Base-by-base conservation (phyloP, 306 rosid species). In the Vigna unguiculata region DNA sequence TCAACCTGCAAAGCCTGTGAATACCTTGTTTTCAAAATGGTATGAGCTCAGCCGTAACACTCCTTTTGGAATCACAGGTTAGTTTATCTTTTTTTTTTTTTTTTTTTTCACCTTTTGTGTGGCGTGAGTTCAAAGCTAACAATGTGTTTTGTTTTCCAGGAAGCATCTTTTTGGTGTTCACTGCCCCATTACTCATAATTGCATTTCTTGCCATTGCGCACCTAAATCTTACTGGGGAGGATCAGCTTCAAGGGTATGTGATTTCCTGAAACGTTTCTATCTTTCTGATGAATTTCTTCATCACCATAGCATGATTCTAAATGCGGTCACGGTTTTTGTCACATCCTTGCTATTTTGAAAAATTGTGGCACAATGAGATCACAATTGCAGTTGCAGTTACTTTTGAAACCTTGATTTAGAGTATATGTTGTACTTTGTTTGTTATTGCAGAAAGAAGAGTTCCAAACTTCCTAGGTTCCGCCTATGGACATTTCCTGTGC, bases 401-500 rank as follows among this genome's bases (percentile, higher is more conserved):
- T 54, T 14, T 57, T 57, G 17, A 55, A 22, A 22, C 32, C 36
- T 68, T 21, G 11, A 3, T 21, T 55, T 22, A 11, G 2, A 5
- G 8, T 21, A 32, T 19, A 22, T 32, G 17, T 48, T 34, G 51
- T 75, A 25, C 34, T 25, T 46, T 41, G 20, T 9, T 69, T 73
- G 22, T 60, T n/a, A 47, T 81, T 47, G 77, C 75, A 93, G 96
- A 82, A 89, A 85, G 81, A 89, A 83, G 86, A 67, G 30, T 55
- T 76, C 83, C 48, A 82, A 74, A 58, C 14, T 51, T 76, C 93
- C 98, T 19, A 83, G 91, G 17, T 86, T 80, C 54, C 81, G 93
- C 51, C 85, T 91, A 66, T 93, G 97, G 98, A 93, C 98, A 0
- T 85, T 91, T 67, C 98, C 98, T 43, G 88, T 90, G 84, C 51